Conservation (phyloP, 202 grass and related monocot genomes). For the Alloteropsis angusta region DNA sequence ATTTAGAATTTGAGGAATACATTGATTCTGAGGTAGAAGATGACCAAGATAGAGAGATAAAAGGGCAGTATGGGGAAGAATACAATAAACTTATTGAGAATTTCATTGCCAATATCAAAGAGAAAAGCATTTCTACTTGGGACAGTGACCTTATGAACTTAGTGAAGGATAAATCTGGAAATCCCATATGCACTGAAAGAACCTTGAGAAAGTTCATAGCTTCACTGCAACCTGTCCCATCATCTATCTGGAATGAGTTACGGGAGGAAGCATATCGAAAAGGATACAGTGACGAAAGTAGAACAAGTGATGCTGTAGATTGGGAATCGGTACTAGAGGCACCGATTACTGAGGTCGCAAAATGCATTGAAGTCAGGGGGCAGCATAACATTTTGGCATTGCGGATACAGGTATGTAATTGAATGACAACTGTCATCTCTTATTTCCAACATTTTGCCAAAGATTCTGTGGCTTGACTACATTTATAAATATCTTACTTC, state of each 20-base stretch:
- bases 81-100: slow-evolving; percentile 34
- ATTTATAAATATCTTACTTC: slow-evolving; percentile 18
- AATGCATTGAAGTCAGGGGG: slow-evolving; percentile 34
- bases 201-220: slow-evolving; percentile 33
- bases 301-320: slow-evolving; percentile 29
- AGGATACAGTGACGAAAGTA: slow-evolving; percentile 14
- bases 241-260: slow-evolving; percentile 45
- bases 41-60: background rate
- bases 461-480: slow-evolving; percentile 7
- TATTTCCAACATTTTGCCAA: background rate
- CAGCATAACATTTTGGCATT: slow-evolving; percentile 39
- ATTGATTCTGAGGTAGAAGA: background rate
- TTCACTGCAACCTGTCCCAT: background rate
- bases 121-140: slow-evolving; percentile 31
- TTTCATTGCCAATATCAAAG: slow-evolving; percentile 28
- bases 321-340: slow-evolving; percentile 38
- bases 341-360: slow-evolving; percentile 16
- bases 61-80: slow-evolving; percentile 23
- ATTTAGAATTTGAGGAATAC: slow-evolving; percentile 1
- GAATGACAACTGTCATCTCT: background rate
- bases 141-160: slow-evolving; percentile 28
- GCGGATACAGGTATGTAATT: slow-evolving; percentile 38
- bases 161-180: slow-evolving; percentile 32
- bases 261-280: slow-evolving; percentile 31
- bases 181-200: background rate